Base-by-base conservation (phyloP, 768 basidiomycete species). In the Lyophyllum shimeji region DNA sequence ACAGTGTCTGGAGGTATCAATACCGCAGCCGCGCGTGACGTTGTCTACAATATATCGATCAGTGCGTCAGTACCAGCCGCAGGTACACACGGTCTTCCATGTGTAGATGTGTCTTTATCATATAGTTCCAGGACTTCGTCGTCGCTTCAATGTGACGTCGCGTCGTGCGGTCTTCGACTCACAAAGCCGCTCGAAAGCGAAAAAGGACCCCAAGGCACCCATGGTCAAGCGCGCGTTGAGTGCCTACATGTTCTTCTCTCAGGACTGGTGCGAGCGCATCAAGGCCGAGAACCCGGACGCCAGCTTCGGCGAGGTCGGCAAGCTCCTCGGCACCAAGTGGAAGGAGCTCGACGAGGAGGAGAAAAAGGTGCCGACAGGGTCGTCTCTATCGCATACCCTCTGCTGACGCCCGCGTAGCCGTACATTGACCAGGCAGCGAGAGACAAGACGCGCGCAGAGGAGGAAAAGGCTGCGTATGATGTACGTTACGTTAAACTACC, bases 171-270 rank as follows among this genome's bases (percentile, higher is more conserved):
- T n/a, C n/a, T n/a, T n/a, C n/a, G n/a, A n/a, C n/a, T n/a, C n/a
- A n/a, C n/a, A n/a, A n/a, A n/a, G 76, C 34, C 73, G 79, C 61
- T 25, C 58, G 27, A 85, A 85, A 68, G 71, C 72, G 57, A 85
- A 89, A 75, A 93, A 92, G 74, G 87, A 93, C 70, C 84, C 83
- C 58, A 89, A 89, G 72, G 84, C 87, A 44, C 94, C 93, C 58
- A n/a, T n/a, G n/a, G n/a, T n/a, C n/a, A 97, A 98, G 78, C 86
- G 95, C 52, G 90, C 93, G 0, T 81, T 97, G 45, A 97, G 95
- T 27, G 94, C 96, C 39, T 98, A 97, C 79, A 97, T 98, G 96
- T 95, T 95, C 89, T 98, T 98, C 82, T 87, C 85, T 65, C 91
- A 95, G 72, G 95, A 94, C 72, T 90, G 93, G 91, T 83, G 95